A percentile compares a stretch with the other conserved stretches of the same genome.
phyloP scores from a whole-genome alignment of 192 early-diverging fungal species.

The Coemansia sp. region DNA sequence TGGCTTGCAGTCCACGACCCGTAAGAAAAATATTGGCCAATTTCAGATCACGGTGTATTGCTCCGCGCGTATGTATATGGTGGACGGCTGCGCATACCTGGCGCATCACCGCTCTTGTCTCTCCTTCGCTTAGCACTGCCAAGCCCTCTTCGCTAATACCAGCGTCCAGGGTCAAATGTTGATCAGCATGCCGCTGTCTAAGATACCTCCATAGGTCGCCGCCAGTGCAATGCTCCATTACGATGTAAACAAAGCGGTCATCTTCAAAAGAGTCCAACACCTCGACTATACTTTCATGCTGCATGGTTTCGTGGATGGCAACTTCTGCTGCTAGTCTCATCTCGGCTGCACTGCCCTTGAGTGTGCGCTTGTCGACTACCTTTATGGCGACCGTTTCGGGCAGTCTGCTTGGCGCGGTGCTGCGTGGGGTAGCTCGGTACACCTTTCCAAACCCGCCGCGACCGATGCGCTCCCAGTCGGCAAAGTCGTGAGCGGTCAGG shows the following conservation, averaged over 20 bases:
- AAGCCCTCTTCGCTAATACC: neutral
- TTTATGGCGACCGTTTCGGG: slow-evolving; percentile 47
- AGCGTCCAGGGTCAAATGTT: neutral
- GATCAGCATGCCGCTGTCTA: slow-evolving; percentile 12
- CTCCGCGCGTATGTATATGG: slow-evolving; percentile 62
- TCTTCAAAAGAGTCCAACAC: slow-evolving; percentile 70
- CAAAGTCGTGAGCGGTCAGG: slow-evolving; percentile 23
- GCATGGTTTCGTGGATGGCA: slow-evolving; percentile 60
- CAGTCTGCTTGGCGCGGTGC: neutral
- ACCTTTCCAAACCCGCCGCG: slow-evolving; percentile 49
- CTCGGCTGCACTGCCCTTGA: slow-evolving; percentile 30
- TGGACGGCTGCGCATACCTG: slow-evolving; percentile 58
- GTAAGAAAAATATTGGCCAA: slow-evolving; percentile 70
- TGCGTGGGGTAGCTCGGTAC: slow-evolving; percentile 22
- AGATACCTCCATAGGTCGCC: slow-evolving; percentile 47
- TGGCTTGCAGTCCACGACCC: slow-evolving; percentile 51
- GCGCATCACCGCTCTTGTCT: slow-evolving; percentile 54
- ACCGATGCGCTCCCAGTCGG: slow-evolving; percentile 35
- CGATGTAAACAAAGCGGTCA: slow-evolving; percentile 62
- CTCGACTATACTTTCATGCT: slow-evolving; percentile 54
- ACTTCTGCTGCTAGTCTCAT: slow-evolving; percentile 61
- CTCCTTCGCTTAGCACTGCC: slow-evolving; percentile 53
- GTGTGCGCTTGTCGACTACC: slow-evolving; percentile 35
- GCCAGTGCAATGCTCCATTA: slow-evolving; percentile 63
- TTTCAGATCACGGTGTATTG: slow-evolving; percentile 76